These are phyloP conservation scores for Peronospora destructor DNA, from an alignment of 352 stramenopile genomes.

Conservation along the genomic window DNA sequence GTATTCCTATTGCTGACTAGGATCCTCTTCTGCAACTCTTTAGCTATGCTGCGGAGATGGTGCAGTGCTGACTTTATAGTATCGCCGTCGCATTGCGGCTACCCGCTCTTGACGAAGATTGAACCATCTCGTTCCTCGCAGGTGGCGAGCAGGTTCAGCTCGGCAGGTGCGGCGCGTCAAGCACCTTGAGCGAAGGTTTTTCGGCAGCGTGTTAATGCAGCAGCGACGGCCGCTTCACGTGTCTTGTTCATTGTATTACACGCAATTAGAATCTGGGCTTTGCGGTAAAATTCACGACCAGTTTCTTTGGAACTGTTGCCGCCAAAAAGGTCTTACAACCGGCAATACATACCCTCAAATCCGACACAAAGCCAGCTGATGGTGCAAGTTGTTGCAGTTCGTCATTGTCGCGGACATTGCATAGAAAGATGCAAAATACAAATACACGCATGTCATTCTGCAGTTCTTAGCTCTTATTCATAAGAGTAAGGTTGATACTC, in stretches of 20 bases:
- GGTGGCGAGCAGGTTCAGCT: constrained; percentile 30
- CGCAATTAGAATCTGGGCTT: neutral
- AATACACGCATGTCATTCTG: neutral
- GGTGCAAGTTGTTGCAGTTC: neutral
- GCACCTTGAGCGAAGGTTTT: constrained; percentile 4
- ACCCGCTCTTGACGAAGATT: constrained; percentile 6
- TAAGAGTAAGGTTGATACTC: neutral
- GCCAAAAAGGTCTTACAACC: neutral
- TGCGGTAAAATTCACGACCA: neutral
- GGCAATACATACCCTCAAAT: neutral
- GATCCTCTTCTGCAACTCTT: constrained; percentile 43
- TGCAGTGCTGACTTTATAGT: constrained; percentile 8
- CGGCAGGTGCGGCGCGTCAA: constrained; percentile 19
- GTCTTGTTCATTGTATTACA: constrained; percentile 8
- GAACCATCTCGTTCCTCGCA: constrained; percentile 17
- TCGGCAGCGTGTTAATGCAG: neutral
- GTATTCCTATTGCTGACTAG: constrained; percentile 27
- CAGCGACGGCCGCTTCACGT: neutral
- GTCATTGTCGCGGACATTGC: neutral
- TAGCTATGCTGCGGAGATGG: constrained; percentile 35
- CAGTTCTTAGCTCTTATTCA: neutral
- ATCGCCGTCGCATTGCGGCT: constrained; percentile 6
- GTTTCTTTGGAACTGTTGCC: neutral
- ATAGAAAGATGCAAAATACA: neutral
- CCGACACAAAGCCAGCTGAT: neutral